Percentiles rank a stretch among this genome's conserved stretches.
phyloP scores from a whole-genome alignment of 768 basidiomycete genomes.

The Leccinum subtestaceum region DNA sequence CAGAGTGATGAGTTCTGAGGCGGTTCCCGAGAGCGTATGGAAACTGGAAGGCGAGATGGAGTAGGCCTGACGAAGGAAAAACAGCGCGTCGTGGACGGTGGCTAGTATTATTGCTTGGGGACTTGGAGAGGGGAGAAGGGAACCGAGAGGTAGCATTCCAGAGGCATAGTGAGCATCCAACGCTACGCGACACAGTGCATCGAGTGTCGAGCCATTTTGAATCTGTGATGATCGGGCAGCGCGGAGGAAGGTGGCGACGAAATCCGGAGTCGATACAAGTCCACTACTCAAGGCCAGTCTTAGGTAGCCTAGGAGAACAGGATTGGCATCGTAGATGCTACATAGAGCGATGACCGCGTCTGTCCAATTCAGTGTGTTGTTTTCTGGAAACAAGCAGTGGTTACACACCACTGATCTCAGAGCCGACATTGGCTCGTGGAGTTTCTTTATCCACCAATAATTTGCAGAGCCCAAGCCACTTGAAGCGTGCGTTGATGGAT shows the following conservation, averaged over 20 bases:
- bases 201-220: constrained; percentile 62
- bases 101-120: constrained; percentile 48
- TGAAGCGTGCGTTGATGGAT: constrained; percentile 2
- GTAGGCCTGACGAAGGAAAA: constrained; percentile 56
- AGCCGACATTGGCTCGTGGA: constrained; percentile 39
- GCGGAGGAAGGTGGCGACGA: constrained; percentile 63
- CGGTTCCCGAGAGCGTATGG: constrained; percentile 55
- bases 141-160: constrained; percentile 50
- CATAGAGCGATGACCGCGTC: constrained; percentile 71
- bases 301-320: constrained; percentile 64
- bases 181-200: constrained; percentile 64
- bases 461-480: constrained; percentile 72
- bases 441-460: constrained; percentile 54
- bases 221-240: constrained; percentile 64
- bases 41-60: constrained; percentile 48
- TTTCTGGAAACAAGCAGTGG: not conserved
- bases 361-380: constrained; percentile 26
- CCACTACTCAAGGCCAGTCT: constrained; percentile 54
- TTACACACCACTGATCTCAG: constrained; percentile 55
- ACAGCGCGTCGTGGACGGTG: constrained; percentile 59
- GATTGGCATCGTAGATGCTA: constrained; percentile 67
- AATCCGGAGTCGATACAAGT: constrained; percentile 55
- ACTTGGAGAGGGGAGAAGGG: constrained; percentile 51
- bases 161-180: constrained; percentile 64
- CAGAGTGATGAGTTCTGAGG: constrained; percentile 62